Evolutionary conservation across 805 yeast genomes (phyloP), one percentile per base, ranked within the genome.

Genomic region (Wickerhamiella lipophila): DNA sequence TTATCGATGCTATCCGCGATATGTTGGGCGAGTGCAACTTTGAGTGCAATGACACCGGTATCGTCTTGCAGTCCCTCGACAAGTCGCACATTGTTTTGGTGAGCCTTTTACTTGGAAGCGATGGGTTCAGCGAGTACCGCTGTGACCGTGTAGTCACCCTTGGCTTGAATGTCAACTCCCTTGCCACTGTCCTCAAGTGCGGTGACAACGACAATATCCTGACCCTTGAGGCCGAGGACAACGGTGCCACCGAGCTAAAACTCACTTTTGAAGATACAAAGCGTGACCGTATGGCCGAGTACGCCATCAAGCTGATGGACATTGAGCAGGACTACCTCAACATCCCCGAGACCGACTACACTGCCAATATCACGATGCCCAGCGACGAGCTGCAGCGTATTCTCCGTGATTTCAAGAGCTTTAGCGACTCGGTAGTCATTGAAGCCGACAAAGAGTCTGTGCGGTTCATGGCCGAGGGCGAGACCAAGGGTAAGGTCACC

Each of bases 51-150:
- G 92, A 84, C 65, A 76, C 79, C 54, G 98, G 98, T 57, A 81
- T 92, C 60, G 82, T 94, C 9, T 89, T 94, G 19, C 97, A 92
- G 72, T 97, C 98, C 23, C 92, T 92, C 57, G 98, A 92, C 68
- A 94, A 87, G 64, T 87, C 98, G 23, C 85, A 96, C 73, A 96
- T 92, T 51, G 76, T 88, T 55, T 75, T 92, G 55, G 95, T 89
- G 36, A 83, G 95, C 18, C 72, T 92, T 54, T 77, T 84, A 58
- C 81, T 92, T 56, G 95, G 94, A 51, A 78, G 80, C 54, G 88
- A 83, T 53, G 88, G 95, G 11, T 92, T 92, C 71, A 74, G 78
- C 52, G 89, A 83, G 58, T 92, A 83, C 73, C 81, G 98, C 74
- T 88, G 97, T 69, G 98, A 92, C 69, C 80, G 92, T 63, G 86